Percentiles rank a stretch among this genome's conserved stretches.
Conservation (phyloP, 768 basidiomycete species). For the Rhizopogon rudus region DNA sequence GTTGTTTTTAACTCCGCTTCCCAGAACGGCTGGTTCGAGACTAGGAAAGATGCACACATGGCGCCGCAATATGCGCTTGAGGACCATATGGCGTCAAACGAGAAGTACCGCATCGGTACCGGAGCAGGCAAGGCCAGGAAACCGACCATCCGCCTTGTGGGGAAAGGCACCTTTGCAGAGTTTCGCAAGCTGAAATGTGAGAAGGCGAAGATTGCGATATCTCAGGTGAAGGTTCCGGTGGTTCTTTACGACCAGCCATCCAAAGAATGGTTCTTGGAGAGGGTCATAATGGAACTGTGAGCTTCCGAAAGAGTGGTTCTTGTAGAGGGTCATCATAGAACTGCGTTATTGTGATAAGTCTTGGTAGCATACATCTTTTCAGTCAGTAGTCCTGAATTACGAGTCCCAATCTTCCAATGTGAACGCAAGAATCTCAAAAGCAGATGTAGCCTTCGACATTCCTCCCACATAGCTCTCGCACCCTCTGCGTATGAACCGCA, state of each 20-base stretch:
- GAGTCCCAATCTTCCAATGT: constrained; percentile 76
- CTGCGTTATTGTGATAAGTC: constrained; percentile 29
- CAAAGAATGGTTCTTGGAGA: constrained; percentile 1
- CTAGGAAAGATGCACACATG: not conserved
- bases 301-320: not conserved
- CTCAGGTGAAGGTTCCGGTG: constrained; percentile 12
- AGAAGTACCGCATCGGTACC: not conserved
- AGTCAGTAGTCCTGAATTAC: constrained; percentile 1
- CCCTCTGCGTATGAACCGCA: constrained; percentile 63
- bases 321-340: constrained; percentile 9
- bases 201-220: not conserved
- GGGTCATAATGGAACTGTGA: not conserved
- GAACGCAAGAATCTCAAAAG: constrained; percentile 70
- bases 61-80: constrained; percentile 1
- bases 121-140: not conserved
- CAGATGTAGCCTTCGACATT: constrained; percentile 16
- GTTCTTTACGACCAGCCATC: not conserved
- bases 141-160: constrained; percentile 19
- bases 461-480: constrained; percentile 67
- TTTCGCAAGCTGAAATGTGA: constrained; percentile 14
- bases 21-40: no score
- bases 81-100: not conserved
- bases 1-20: no score
- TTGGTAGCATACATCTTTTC: no score
- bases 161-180: constrained; percentile 13